phyloP scores from a whole-genome alignment of 495 filamentous ascomycete genomes.

The Aspergillus homomorphus region DNA sequence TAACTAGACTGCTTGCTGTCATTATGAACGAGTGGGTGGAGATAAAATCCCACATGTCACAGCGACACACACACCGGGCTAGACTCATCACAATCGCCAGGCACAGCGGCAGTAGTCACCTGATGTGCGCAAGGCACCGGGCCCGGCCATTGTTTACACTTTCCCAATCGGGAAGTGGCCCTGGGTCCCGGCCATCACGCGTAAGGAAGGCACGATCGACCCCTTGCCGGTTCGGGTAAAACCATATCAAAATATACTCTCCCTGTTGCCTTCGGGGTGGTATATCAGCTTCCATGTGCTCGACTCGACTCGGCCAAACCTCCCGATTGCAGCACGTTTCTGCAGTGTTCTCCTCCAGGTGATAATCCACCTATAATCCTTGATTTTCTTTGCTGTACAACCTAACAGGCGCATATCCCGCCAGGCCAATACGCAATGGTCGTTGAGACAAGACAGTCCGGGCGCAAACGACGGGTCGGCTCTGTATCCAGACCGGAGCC shows the following conservation, averaged over 20 bases:
- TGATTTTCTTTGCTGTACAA: background rate
- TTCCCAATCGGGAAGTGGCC: conserved; percentile 22
- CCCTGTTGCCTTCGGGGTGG: background rate
- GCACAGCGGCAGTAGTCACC: conserved; percentile 15
- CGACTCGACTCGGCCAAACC: no score
- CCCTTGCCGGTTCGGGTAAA: conserved; percentile 9
- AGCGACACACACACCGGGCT: no score
- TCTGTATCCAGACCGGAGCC: conserved; percentile 19
- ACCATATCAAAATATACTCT: conserved; percentile 10
- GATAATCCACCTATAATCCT: background rate
- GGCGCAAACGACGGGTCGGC: conserved; percentile 32
- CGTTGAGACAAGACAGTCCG: conserved; percentile 33
- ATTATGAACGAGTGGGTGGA: no score
- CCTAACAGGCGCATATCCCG: background rate
- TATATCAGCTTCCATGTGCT: background rate
- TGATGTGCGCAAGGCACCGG: conserved; percentile 13
- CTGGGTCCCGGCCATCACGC: conserved; percentile 21
- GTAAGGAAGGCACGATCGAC: conserved; percentile 17
- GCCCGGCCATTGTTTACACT: conserved; percentile 27
- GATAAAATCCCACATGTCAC: no score
- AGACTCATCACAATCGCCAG: conserved; percentile 10
- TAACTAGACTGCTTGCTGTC: background rate
- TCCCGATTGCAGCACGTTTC: no score
- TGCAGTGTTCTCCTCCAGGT: no score
- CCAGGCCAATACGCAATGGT: conserved; percentile 7